Base-by-base conservation (phyloP, 2,329 filamentous ascomycete species). In the Alternaria rosae region DNA sequence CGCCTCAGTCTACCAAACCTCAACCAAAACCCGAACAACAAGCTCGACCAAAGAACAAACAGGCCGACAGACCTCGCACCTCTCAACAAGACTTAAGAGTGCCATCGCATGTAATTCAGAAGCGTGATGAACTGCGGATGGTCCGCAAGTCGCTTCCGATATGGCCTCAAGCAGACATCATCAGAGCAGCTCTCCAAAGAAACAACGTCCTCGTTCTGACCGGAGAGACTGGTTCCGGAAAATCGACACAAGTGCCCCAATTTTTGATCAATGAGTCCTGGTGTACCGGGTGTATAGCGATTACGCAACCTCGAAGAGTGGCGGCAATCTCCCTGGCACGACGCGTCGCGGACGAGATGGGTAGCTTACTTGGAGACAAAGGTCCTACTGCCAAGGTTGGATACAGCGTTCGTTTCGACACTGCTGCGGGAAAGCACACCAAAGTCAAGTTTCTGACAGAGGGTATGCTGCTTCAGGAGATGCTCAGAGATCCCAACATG, bases 221-320 rank as follows among this genome's bases (percentile, higher is more conserved):
- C 3, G 94, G 94, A 82, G 94, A 98, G 79, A 99, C 95, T 0
- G 95, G 95, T 77, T 97, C 92, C 13, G 95, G 95, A 76, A 99
- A 99, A 81, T 96, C 92, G 82, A 99, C 95, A 0, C 95, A 99
- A 79, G 90, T 97, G 0, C 94, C 95, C 0, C 95, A 98, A 74
- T 97, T 97, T 65, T 82, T 99, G 8, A 87, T 91, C 47, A 82
- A 85, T 25, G 92, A 97, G 73, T 81, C 87, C 7, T 98, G 94
- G 93, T 97, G 93, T 77, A 86, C 84, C 35, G 90, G 92, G 72
- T 74, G 73, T 42, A 93, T 99, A 67, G 95, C 94, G 8, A 93
- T 98, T 64, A 99, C 96, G 0, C 93, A 99, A 76, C 96, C 95
- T 0, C 88, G 95, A 75, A 88, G 95, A 79, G 93, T 99, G 2